Conservation (phyloP, 768 basidiomycete species). For the Gymnopilus dilepis region DNA sequence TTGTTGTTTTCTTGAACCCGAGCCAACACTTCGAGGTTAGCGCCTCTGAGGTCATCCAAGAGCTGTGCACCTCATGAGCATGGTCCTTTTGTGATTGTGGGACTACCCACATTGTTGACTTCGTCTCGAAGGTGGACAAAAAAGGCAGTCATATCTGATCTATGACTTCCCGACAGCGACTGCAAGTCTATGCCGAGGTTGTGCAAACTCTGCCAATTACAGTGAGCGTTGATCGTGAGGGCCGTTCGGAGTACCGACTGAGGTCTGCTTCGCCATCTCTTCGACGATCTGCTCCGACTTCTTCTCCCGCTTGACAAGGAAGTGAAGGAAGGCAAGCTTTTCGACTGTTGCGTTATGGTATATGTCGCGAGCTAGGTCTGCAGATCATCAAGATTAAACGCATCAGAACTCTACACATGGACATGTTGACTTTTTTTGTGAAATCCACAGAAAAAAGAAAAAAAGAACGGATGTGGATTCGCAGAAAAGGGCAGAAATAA, state of each 20-base stretch:
- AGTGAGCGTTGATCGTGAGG: not conserved
- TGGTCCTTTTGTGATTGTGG: not conserved
- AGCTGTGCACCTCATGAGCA: constrained; percentile 4
- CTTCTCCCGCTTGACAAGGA: constrained; percentile 52
- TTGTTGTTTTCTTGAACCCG: not conserved
- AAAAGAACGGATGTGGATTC: no score
- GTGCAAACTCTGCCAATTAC: constrained; percentile 4
- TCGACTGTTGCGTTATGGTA: constrained; percentile 71
- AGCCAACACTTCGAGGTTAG: not conserved
- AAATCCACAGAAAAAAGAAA: no score
- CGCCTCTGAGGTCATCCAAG: constrained; percentile 7
- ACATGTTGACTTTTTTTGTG: no score
- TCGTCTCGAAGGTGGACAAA: constrained; percentile 4
- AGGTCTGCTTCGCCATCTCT: constrained; percentile 13
- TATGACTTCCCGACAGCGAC: constrained; percentile 3
- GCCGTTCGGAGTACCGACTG: not conserved
- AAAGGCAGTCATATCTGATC: constrained; percentile 1
- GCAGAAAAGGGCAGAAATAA: no score
- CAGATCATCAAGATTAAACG: not conserved
- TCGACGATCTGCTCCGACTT: constrained; percentile 23
- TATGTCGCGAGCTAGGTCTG: constrained; percentile 56
- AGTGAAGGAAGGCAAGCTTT: constrained; percentile 53
- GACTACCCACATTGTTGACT: constrained; percentile 8
- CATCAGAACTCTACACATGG: no score
- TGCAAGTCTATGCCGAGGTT: constrained; percentile 8